Evolutionary conservation across 805 yeast species (phyloP).

Genomic region (Yarrowia sp.): DNA sequence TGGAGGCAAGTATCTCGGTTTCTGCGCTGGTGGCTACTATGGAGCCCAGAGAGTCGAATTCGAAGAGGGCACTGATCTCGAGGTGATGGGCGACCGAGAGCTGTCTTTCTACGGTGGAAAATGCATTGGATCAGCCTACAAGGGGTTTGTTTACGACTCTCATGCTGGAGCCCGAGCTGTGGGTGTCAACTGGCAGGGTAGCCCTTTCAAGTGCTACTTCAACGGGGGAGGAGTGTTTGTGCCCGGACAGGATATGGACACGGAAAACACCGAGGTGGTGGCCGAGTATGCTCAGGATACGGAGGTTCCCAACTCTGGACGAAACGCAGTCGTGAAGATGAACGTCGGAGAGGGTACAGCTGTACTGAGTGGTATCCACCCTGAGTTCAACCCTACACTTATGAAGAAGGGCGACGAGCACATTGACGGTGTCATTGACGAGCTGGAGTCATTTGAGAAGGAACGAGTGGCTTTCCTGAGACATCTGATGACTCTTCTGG

Average conservation of each 20-base stretch:
- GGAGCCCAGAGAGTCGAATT: slow-evolving; percentile 76
- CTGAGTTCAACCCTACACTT: slow-evolving; percentile 68
- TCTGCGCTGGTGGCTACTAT: slow-evolving; percentile 95
- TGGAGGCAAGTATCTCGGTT: slow-evolving; percentile 84
- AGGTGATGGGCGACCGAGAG: slow-evolving; percentile 84
- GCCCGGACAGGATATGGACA: slow-evolving; percentile 56
- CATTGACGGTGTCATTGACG: slow-evolving; percentile 42
- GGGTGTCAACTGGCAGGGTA: slow-evolving; percentile 24
- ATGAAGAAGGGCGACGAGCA: slow-evolving; percentile 41
- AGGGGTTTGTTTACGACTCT: slow-evolving; percentile 76
- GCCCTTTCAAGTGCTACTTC: slow-evolving; percentile 48
- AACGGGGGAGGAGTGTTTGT: slow-evolving; percentile 91
- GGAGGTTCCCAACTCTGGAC: slow-evolving; percentile 48
- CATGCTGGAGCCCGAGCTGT: slow-evolving; percentile 70
- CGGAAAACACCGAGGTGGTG: slow-evolving; percentile 61
- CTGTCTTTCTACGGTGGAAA: slow-evolving; percentile 77
- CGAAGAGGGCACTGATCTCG: slow-evolving; percentile 70
- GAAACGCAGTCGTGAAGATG: slow-evolving; percentile 67
- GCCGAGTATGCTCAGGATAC: slow-evolving; percentile 62
- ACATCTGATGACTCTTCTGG: slow-evolving; percentile 56
- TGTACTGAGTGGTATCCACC: slow-evolving; percentile 81
- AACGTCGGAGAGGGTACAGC: slow-evolving; percentile 73
- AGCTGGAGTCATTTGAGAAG: slow-evolving; percentile 46
- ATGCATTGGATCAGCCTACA: slow-evolving; percentile 75
- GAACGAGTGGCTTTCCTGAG: slow-evolving; percentile 57